phyloP scores from a whole-genome alignment of 106 monocot genomes.

The Dendrobium officinale region DNA sequence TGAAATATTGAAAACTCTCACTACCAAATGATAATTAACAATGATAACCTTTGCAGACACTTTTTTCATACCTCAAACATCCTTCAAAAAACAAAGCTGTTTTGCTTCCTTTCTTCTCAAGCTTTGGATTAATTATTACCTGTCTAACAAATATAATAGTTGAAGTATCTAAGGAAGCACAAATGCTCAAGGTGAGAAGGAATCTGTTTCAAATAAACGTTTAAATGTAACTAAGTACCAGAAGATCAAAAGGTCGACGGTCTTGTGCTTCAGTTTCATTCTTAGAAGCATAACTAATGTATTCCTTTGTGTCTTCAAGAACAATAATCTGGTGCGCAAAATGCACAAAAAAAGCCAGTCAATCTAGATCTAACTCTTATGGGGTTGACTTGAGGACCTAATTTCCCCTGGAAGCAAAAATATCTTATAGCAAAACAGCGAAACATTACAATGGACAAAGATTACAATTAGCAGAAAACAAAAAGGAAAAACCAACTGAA shows the following conservation, averaged over 20 bases:
- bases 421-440: not conserved
- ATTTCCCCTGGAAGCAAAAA: not conserved
- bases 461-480: not conserved
- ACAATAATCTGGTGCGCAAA: slow-evolving; percentile 68
- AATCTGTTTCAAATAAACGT: not conserved
- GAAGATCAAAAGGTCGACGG: slow-evolving; percentile 77
- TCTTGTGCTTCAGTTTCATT: slow-evolving; percentile 77
- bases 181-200: not conserved
- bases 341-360: not conserved
- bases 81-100: slow-evolving; percentile 92
- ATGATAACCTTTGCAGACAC: not conserved
- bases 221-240: slow-evolving; percentile 28
- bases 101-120: slow-evolving; percentile 56
- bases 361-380: not conserved
- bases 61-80: slow-evolving; percentile 65
- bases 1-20: not conserved
- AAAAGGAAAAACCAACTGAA: not conserved
- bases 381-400: not conserved
- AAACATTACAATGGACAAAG: not conserved
- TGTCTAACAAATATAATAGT: slow-evolving; percentile 10
- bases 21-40: not conserved
- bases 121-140: slow-evolving; percentile 85
- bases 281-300: slow-evolving; percentile 71
- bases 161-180: slow-evolving; percentile 9
- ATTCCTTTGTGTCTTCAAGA: slow-evolving; percentile 86